Base-by-base conservation (phyloP, 169 alveolate species). In the Cyclospora cayetanensis region DNA sequence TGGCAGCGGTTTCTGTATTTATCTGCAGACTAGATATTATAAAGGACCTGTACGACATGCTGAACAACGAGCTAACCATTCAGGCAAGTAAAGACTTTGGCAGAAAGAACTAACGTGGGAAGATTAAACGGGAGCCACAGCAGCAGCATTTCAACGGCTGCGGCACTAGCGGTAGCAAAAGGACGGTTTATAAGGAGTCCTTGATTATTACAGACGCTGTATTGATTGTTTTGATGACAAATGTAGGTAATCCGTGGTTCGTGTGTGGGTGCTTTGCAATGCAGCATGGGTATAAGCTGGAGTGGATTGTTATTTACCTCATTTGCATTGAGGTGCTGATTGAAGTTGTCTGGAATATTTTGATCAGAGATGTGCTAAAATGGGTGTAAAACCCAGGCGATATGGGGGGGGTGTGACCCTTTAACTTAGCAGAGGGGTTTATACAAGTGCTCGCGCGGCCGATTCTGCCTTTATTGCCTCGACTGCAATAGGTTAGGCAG, bases 11-110 rank as follows among this genome's bases (percentile, higher is more conserved):
- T 50, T 9, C 60, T 80, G 25, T 35, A 34, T 50, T 34, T 70
- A 37, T 35, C 9, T 65, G 65, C 83, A 94, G 97, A 43, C 60
- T 96, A 29, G 98, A 96, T 65, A 95, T 96, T 37, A 95, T 96
- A 34, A 96, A 96, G 89, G 98, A 96, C 87, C 95, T 96, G 53
- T 96, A 96, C 66, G 98, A 96, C 46, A 96, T 96, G 97, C 92
- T 96, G 90, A 96, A 96, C 80, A 90, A 95, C 63, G 98, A 96
- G 60, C 84, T 96, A 41, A 93, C 97, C 15, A 92, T 94, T 29
- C 96, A 95, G 94, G 96, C 92, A 68, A 29, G 89, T 12, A 31
- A 42, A 4, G 7, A 31, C 1, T 65, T 34, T 39, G 41, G n/a
- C 42, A n/a, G n/a, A n/a, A n/a, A n/a, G n/a, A n/a, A n/a, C 79